These are phyloP conservation scores for Pseudozyma thailandica DNA, from an alignment of 1,284 basidiomycete genomes.

Conservation along the genomic window DNA sequence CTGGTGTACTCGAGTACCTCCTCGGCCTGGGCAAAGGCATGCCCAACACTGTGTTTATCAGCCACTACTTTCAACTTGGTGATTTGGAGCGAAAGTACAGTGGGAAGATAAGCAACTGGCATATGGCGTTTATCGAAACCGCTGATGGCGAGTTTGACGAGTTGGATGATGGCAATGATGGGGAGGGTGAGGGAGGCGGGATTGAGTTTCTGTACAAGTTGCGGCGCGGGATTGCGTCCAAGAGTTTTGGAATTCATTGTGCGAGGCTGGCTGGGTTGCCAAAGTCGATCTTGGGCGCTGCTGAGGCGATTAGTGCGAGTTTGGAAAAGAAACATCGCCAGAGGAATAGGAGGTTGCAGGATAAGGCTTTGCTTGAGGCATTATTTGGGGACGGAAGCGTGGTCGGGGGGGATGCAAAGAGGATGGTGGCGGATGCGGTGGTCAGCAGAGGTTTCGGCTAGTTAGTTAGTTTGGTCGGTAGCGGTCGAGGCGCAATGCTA, in stretches of 20 bases:
- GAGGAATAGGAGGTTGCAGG: too few species aligned
- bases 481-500: too few species aligned
- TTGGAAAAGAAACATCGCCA: too few species aligned
- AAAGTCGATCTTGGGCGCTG: conserved; percentile 5
- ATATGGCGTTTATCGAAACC: conserved; percentile 57
- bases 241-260: conserved; percentile 64
- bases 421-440: too few species aligned
- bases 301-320: conserved; percentile 5
- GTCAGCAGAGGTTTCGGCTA: too few species aligned
- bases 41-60: conserved; percentile 59
- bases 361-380: too few species aligned
- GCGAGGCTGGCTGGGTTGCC: conserved; percentile 58
- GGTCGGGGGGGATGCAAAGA: too few species aligned
- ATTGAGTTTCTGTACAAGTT: conserved; percentile 66
- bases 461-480: too few species aligned
- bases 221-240: conserved; percentile 42
- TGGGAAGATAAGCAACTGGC: conserved; percentile 39
- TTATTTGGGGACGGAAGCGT: too few species aligned
- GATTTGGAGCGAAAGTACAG: conserved; percentile 15
- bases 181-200: conserved; percentile 11
- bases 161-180: conserved; percentile 3
- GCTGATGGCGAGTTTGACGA: not conserved
- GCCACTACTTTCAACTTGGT: conserved; percentile 59
- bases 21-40: conserved; percentile 3
- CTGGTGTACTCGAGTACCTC: conserved; percentile 51